Percentiles rank a stretch among this genome's conserved stretches.
phyloP scores from a whole-genome alignment of 306 rosid species.

The Vigna mungo region DNA sequence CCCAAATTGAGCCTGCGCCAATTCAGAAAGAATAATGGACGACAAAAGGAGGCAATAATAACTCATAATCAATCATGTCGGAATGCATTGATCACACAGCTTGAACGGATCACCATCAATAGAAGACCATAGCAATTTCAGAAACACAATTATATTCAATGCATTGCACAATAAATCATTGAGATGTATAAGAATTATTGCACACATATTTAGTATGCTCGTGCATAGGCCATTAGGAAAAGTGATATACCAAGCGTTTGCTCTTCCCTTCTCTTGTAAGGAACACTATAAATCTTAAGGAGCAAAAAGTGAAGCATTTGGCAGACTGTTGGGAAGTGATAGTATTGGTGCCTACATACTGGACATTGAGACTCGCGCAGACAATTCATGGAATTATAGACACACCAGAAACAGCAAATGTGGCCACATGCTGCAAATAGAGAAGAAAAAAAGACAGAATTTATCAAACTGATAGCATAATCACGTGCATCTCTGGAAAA shows the following conservation, averaged over 20 bases:
- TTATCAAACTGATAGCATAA: conserved; percentile 5
- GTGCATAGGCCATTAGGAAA: conserved; percentile 16
- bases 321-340: conserved; percentile 82
- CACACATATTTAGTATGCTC: background rate
- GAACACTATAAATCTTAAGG: conserved; percentile 64
- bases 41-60: background rate
- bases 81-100: background rate
- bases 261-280: conserved; percentile 70
- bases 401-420: conserved; percentile 93
- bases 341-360: conserved; percentile 72
- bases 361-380: conserved; percentile 73
- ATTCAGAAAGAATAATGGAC: background rate
- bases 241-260: conserved; percentile 63
- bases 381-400: conserved; percentile 63
- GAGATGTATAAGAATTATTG: background rate
- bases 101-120: background rate
- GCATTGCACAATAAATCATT: conserved; percentile 3
- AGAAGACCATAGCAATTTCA: background rate
- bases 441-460: conserved; percentile 3
- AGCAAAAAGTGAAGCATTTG: conserved; percentile 81
- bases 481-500: conserved; percentile 25
- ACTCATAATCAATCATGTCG: background rate
- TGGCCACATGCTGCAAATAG: conserved; percentile 88
- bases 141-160: background rate
- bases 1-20: background rate